phyloP scores from a whole-genome alignment of 441 rosid genomes.

The Rhodomyrtus psidioides region DNA sequence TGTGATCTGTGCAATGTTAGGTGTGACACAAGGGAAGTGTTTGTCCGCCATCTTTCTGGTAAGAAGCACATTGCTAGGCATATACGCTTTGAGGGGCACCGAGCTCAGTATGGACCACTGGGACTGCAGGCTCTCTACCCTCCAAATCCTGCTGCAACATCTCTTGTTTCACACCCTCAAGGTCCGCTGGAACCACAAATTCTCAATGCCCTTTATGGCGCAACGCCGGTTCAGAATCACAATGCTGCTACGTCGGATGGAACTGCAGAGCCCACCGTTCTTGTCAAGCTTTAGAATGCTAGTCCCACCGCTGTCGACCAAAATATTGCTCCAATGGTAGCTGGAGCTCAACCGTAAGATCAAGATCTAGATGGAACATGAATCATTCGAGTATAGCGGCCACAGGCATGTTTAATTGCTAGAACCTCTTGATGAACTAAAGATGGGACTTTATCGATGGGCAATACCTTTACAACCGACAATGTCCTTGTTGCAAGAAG shows the following conservation, averaged over 20 bases:
- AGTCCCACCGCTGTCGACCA: background rate
- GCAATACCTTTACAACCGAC: background rate
- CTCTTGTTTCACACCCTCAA: conserved; percentile 3
- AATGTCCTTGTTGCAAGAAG: background rate
- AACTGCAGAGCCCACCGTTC: background rate
- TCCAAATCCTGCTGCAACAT: conserved; percentile 14
- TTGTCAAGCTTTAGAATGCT: conserved; percentile 2
- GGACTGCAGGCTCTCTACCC: conserved; percentile 33
- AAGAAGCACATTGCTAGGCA: conserved; percentile 29
- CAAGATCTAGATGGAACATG: background rate
- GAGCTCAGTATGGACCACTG: conserved; percentile 16
- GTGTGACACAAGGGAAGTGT: conserved; percentile 25
- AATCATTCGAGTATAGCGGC: background rate
- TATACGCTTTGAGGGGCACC: conserved; percentile 25
- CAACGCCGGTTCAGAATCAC: conserved; percentile 6
- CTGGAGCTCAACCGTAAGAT: background rate
- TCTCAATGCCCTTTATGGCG: background rate
- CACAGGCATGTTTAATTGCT: background rate
- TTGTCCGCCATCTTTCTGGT: conserved; percentile 30
- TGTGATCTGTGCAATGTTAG: conserved; percentile 32
- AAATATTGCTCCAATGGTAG: background rate
- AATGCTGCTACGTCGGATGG: background rate
- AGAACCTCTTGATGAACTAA: background rate
- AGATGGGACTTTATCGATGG: background rate
- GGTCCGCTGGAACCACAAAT: conserved; percentile 6